These are phyloP conservation scores for Euphorbia schlechtendalii DNA, from an alignment of 441 rosid genomes.

Conservation along the genomic window DNA sequence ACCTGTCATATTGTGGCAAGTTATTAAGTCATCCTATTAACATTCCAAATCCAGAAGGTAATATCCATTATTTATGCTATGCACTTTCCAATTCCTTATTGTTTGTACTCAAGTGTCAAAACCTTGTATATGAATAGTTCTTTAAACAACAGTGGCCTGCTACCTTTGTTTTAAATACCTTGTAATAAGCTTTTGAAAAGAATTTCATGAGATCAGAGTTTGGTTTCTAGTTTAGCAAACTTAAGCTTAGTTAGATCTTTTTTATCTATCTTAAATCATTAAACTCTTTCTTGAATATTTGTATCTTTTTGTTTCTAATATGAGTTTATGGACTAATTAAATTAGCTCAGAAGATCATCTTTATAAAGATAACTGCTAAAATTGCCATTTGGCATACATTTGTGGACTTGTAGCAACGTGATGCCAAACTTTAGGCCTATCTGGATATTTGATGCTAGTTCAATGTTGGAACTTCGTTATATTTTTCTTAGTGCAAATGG, in stretches of 20 bases:
- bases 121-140: not conserved
- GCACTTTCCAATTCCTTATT: slow-evolving; percentile 7
- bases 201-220: not conserved
- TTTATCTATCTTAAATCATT: not conserved
- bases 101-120: not conserved
- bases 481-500: too few species aligned
- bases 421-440: not conserved
- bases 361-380: not conserved
- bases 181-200: not conserved
- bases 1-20: slow-evolving; percentile 43
- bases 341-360: not conserved
- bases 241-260: not conserved
- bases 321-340: not conserved
- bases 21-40: slow-evolving; percentile 51
- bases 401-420: not conserved
- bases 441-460: not conserved
- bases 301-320: not conserved
- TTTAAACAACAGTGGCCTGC: not conserved
- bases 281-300: not conserved
- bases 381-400: not conserved
- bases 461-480: not conserved
- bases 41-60: slow-evolving; percentile 57
- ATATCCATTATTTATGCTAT: slow-evolving; percentile 21
- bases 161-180: not conserved
- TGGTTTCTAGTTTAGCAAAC: not conserved